phyloP scores from a whole-genome alignment of 164 flowering plant genomes.

The Santalum album region DNA sequence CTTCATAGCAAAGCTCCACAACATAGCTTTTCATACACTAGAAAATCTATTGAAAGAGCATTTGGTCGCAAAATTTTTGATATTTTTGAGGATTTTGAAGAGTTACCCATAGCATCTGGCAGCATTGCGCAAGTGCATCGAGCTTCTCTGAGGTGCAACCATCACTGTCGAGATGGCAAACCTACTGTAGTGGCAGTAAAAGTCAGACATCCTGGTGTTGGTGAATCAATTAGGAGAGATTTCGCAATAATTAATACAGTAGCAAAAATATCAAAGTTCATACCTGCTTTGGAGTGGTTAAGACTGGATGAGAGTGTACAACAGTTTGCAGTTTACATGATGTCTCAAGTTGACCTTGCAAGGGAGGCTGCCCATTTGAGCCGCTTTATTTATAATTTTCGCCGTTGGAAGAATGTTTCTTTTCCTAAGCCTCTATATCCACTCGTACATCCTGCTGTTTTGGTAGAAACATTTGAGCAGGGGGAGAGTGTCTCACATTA shows the following conservation, averaged over 20 bases:
- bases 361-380: constrained; percentile 89
- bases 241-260: constrained; percentile 58
- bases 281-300: constrained; percentile 72
- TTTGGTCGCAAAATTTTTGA: constrained; percentile 80
- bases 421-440: constrained; percentile 86
- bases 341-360: constrained; percentile 94
- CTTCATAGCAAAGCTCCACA: constrained; percentile 80
- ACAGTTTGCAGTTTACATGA: constrained; percentile 88
- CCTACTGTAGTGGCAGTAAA: constrained; percentile 73
- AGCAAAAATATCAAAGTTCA: constrained; percentile 49
- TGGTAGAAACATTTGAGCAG: constrained; percentile 78
- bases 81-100: constrained; percentile 73
- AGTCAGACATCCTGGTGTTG: constrained; percentile 89
- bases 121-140: constrained; percentile 89
- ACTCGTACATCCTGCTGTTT: constrained; percentile 83
- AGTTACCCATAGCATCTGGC: constrained; percentile 76
- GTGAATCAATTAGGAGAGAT: constrained; percentile 78
- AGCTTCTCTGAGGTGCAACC: constrained; percentile 54
- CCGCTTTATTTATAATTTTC: constrained; percentile 79
- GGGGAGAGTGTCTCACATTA: constrained; percentile 74
- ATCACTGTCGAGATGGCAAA: constrained; percentile 49
- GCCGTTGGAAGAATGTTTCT: constrained; percentile 79
- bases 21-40: constrained; percentile 70
- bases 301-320: constrained; percentile 87
- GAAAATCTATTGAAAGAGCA: constrained; percentile 62